Evolutionary conservation across 768 basidiomycete species (phyloP).

Genomic region (Mycena kentingensis): DNA sequence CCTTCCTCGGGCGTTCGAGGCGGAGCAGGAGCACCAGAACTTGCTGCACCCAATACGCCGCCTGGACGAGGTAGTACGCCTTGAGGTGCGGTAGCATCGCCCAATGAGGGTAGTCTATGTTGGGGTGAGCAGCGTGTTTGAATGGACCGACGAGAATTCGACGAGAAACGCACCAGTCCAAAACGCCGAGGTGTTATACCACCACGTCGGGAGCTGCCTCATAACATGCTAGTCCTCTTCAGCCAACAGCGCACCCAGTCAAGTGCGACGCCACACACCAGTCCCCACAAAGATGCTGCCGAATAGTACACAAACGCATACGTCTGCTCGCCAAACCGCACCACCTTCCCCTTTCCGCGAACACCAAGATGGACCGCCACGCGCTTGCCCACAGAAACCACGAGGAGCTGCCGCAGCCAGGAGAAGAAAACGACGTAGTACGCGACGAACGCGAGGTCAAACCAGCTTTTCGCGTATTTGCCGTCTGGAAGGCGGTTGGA

Average conservation of each 20-base stretch:
- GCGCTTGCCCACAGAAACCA: conserved; percentile 62
- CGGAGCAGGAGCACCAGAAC: conserved; percentile 80
- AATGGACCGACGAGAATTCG: not conserved
- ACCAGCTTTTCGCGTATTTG: conserved; percentile 67
- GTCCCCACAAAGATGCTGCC: conserved; percentile 70
- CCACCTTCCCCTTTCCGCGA: conserved; percentile 60
- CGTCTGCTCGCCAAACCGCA: conserved; percentile 87
- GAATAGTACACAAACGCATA: conserved; percentile 79
- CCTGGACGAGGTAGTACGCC: conserved; percentile 89
- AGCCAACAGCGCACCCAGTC: too few species aligned
- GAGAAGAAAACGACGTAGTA: conserved; percentile 89
- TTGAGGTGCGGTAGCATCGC: conserved; percentile 83
- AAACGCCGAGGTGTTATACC: conserved; percentile 80
- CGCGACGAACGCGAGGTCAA: conserved; percentile 78
- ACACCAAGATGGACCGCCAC: conserved; percentile 74
- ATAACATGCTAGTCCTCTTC: conserved; percentile 65
- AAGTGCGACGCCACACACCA: too few species aligned
- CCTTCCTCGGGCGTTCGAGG: conserved; percentile 93
- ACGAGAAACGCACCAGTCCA: conserved; percentile 64
- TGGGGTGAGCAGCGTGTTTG: not conserved
- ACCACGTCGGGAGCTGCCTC: conserved; percentile 78
- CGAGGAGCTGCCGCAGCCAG: conserved; percentile 75
- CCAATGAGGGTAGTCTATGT: conserved; percentile 82
- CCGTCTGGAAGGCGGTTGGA: conserved; percentile 64
- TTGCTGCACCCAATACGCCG: conserved; percentile 94